Evolutionary conservation across 805 yeast genomes (phyloP), one percentile per base, ranked within the genome.

Genomic region (Barnettozyma pratensis): DNA sequence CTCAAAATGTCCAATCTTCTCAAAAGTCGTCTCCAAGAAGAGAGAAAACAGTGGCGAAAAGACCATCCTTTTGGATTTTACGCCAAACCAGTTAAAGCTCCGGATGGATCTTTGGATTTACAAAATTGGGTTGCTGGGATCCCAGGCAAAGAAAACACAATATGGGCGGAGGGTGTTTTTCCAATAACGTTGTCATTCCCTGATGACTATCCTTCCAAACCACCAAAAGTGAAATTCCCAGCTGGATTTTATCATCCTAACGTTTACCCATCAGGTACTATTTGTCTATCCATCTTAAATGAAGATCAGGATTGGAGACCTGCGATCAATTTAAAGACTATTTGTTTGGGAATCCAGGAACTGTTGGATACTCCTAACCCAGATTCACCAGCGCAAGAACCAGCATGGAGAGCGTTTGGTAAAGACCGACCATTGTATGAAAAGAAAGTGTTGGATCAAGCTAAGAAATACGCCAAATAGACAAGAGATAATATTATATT

Each of bases 251-350:
- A 90, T 69, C 99, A 94, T 67, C 99, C 99, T 10, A 94, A 94
- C 61, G 92, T 94, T 8, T 94, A 94, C 60, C 99, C 99, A 1
- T 87, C 96, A 48, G 99, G 99, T 2, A 94, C 98, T 1, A 84
- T 94, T 36, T 94, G 99, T 69, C 76, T 94, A 42, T 84, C 95
- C 46, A 91, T 94, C 47, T 73, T 94, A 62, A 94, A 94, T 66
- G 99, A 94, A 65, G 90, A 85, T 41, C 95, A 91, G 67, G 98
- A 89, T 66, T 94, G 99, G 99, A 80, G 96, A 62, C 99, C 99
- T 1, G 96, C 97, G 7, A 86, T 92, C 56, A 87, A 96, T 12
- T 69, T 92, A 56, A 90, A 88, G 62, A 96, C 92, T 64, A 85
- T 94, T 50, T 83, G 86, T 2, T 71, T 90, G 52, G 99, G 99